phyloP scores from a whole-genome alignment of 148 eudicot genomes.

The Spergularia marina region DNA sequence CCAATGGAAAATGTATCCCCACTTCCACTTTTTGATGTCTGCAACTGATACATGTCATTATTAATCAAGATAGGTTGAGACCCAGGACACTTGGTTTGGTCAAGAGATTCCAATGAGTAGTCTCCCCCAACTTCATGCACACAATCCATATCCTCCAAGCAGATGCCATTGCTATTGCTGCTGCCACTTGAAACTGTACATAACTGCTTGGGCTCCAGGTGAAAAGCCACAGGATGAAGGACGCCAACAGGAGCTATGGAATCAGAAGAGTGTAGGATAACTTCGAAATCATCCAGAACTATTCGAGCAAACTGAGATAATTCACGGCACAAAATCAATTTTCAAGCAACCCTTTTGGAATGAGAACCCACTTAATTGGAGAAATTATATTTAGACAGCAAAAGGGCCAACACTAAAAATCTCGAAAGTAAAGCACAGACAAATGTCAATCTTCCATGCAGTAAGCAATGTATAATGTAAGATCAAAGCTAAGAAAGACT shows the following conservation, averaged over 20 bases:
- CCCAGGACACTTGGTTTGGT: conserved; percentile 26
- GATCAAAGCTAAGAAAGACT: neutral
- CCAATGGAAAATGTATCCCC: conserved; percentile 52
- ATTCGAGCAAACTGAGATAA: conserved; percentile 79
- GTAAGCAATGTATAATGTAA: neutral
- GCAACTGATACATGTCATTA: conserved; percentile 28
- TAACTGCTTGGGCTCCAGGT: conserved; percentile 59
- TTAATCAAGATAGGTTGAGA: conserved; percentile 23
- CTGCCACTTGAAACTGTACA: conserved; percentile 28
- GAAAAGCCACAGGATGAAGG: conserved; percentile 88
- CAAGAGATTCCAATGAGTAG: conserved; percentile 30
- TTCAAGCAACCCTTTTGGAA: neutral
- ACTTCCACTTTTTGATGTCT: conserved; percentile 52
- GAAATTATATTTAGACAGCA: neutral
- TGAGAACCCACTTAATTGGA: too few relatives aligned
- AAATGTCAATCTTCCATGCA: neutral
- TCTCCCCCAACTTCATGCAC: conserved; percentile 72
- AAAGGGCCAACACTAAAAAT: neutral
- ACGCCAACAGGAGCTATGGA: conserved; percentile 94
- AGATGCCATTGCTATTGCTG: conserved; percentile 28
- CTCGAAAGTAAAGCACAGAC: neutral
- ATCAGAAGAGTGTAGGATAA: conserved; percentile 79
- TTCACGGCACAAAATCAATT: conserved; percentile 6
- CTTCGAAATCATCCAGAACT: conserved; percentile 76
- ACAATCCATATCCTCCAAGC: conserved; percentile 34